phyloP scores from a whole-genome alignment of 805 yeast species.

The Zygotorulaspora florentina region DNA sequence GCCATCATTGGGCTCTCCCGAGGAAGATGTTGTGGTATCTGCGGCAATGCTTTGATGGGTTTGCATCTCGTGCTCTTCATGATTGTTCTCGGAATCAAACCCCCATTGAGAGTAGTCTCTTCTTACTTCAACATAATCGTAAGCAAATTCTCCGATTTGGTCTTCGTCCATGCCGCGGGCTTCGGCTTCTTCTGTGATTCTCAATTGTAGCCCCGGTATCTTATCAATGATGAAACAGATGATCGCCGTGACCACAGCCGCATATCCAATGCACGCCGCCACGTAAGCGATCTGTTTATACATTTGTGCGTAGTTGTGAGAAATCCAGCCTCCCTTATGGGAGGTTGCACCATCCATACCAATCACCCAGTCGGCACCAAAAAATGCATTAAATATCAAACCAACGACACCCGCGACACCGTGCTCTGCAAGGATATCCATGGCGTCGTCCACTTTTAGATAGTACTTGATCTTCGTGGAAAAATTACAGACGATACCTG shows the following conservation, averaged over 20 bases:
- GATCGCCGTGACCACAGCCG: constrained; percentile 69
- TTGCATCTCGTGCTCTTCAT: constrained; percentile 3
- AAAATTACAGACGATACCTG: constrained; percentile 85
- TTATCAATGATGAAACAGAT: constrained; percentile 69
- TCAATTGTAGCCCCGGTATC: constrained; percentile 76
- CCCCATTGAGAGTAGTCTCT: constrained; percentile 70
- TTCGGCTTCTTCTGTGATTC: constrained; percentile 83
- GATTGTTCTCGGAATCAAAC: constrained; percentile 19
- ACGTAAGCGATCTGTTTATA: constrained; percentile 86
- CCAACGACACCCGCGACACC: constrained; percentile 95
- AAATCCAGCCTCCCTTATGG: constrained; percentile 89
- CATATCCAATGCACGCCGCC: constrained; percentile 69
- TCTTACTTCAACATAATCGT: constrained; percentile 94
- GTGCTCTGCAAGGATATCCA: constrained; percentile 98
- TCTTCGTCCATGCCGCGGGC: constrained; percentile 91
- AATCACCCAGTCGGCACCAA: constrained; percentile 82
- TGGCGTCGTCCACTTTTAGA: constrained; percentile 80
- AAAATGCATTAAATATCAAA: constrained; percentile 78
- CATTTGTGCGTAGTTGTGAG: constrained; percentile 85
- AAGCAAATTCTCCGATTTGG: constrained; percentile 98
- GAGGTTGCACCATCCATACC: constrained; percentile 85
- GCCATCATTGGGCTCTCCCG: constrained; percentile 6
- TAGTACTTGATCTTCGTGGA: constrained; percentile 83
- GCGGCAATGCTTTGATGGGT: constrained; percentile 3
- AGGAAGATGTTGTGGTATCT: constrained; percentile 7